A percentile compares a stretch with the other conserved stretches of the same genome.
Conservation (phyloP, 257 asterid genomes). For the Lavandula angustifolia region DNA sequence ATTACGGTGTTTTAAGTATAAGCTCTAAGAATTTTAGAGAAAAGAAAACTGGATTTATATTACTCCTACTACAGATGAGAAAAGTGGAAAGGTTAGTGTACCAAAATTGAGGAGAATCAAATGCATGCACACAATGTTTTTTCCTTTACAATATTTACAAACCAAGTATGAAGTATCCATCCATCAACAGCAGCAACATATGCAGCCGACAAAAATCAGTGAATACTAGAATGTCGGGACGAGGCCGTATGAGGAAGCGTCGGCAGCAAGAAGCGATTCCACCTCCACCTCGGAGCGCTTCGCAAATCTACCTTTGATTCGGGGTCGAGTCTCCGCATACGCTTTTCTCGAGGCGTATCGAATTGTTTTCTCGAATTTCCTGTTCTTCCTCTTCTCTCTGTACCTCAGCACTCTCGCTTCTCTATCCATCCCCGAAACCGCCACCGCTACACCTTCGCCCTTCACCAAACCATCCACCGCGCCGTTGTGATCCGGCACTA, state of each 20-base stretch:
- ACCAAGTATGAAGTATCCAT: not conserved
- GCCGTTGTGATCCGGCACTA: constrained; percentile 49
- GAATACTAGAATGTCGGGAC: constrained; percentile 51
- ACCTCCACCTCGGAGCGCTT: constrained; percentile 61
- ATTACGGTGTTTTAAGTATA: too few relatives aligned
- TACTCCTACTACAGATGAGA: constrained; percentile 9
- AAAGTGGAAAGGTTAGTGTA: constrained; percentile 18
- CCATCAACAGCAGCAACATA: constrained; percentile 2
- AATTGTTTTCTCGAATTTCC: constrained; percentile 7
- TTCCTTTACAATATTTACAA: constrained; percentile 24
- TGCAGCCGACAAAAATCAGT: not conserved
- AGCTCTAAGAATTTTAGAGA: too few relatives aligned
- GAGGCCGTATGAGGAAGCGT: constrained; percentile 49
- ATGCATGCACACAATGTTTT: not conserved
- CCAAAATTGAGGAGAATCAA: constrained; percentile 29
- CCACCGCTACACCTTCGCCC: constrained; percentile 37
- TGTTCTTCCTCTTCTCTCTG: constrained; percentile 71
- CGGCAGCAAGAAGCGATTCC: constrained; percentile 42
- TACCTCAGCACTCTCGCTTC: constrained; percentile 76
- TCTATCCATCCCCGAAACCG: constrained; percentile 49
- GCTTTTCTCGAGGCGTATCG: constrained; percentile 87
- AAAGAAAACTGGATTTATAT: constrained; percentile 6
- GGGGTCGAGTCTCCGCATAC: constrained; percentile 79
- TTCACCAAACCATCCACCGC: constrained; percentile 30
- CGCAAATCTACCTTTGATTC: constrained; percentile 82